Conservation (phyloP, 192 early-diverging fungal genomes). For the Pilobolus umbonatus region DNA sequence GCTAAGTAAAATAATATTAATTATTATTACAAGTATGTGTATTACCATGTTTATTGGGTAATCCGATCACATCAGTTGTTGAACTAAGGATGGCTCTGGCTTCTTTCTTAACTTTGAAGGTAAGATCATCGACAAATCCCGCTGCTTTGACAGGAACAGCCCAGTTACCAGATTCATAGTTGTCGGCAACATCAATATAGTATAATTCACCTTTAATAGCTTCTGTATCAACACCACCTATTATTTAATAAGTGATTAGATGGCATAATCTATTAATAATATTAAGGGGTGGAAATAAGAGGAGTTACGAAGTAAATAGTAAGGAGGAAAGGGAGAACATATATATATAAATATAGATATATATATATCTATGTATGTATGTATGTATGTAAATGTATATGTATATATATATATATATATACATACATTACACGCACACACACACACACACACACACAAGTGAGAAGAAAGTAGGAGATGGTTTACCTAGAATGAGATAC, state of each 20-base stretch:
- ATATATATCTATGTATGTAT: no score
- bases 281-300: no score
- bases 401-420: no score
- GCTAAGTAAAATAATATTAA: background rate
- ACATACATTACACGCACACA: no score
- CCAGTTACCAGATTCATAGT: conserved; percentile 19
- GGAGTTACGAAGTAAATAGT: no score
- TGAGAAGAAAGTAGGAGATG: no score
- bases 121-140: conserved; percentile 15
- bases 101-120: conserved; percentile 3
- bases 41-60: conserved; percentile 27
- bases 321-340: background rate
- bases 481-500: conserved; percentile 30
- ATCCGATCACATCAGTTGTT: conserved; percentile 23
- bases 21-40: background rate
- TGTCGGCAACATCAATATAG: conserved; percentile 3
- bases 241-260: background rate
- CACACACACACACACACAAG: no score
- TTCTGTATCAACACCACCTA: conserved; percentile 30
- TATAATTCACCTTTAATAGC: conserved; percentile 19
- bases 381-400: no score
- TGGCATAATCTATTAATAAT: background rate
- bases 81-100: conserved; percentile 30
- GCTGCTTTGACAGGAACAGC: conserved; percentile 20
- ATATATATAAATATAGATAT: no score